Evolutionary conservation across 768 basidiomycete genomes (phyloP).

Genomic region (Xerocomellus dryophilus): DNA sequence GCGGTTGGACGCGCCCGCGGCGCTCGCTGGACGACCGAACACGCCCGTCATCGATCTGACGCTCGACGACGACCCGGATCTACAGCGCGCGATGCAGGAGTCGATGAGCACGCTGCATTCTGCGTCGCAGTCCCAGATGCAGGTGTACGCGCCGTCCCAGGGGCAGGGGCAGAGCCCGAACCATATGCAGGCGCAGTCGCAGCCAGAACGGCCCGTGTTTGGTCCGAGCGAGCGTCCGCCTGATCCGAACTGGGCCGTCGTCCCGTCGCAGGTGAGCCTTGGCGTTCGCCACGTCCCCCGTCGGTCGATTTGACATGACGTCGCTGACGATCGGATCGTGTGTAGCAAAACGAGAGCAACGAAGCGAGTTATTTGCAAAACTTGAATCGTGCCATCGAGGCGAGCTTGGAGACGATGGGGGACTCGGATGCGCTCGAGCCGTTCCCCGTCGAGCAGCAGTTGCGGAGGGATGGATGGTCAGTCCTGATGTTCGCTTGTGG

Average conservation of each 20-base stretch:
- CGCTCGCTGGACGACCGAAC: conserved; percentile 22
- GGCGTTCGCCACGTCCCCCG: too few species aligned
- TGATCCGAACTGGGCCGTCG: conserved; percentile 67
- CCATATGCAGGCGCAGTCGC: background rate
- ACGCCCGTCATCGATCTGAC: conserved; percentile 58
- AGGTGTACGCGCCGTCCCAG: conserved; percentile 18
- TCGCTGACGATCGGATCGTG: background rate
- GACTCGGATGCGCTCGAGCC: conserved; percentile 51
- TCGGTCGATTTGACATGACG: too few species aligned
- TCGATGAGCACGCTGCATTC: conserved; percentile 43
- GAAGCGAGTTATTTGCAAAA: conserved; percentile 57
- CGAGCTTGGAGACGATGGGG: conserved; percentile 53
- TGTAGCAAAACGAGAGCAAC: conserved; percentile 32
- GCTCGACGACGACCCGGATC: conserved; percentile 49
- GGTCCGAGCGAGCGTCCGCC: conserved; percentile 60
- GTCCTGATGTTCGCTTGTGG: conserved; percentile 16
- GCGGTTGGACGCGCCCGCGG: conserved; percentile 9
- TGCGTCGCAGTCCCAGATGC: conserved; percentile 24
- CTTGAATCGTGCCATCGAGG: conserved; percentile 69
- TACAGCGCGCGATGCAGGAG: conserved; percentile 51
- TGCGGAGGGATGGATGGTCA: conserved; percentile 59
- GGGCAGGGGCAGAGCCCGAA: background rate
- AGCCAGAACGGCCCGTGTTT: conserved; percentile 41
- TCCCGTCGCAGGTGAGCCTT: conserved; percentile 57
- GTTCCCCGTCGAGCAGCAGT: conserved; percentile 47